Evolutionary conservation across 2,329 filamentous ascomycete species (phyloP), one percentile per base, ranked within the genome.

Genomic region (Sporothrix sp.): DNA sequence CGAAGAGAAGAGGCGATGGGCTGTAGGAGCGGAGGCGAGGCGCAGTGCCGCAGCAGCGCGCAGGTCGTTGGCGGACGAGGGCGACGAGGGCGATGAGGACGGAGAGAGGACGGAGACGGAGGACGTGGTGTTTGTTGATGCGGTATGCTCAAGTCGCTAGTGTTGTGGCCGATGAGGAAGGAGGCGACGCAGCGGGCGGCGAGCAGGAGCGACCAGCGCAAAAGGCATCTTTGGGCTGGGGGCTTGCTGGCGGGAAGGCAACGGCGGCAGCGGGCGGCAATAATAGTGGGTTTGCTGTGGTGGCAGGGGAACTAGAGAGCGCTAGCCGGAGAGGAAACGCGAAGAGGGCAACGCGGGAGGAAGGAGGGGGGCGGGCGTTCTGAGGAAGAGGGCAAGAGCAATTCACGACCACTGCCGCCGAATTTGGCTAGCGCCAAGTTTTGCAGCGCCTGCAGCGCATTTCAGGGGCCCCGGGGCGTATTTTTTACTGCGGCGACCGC

Each of bases 211-310:
- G 30, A 49, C 27, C 25, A 14, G 20, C 18, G 28, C 36, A 28
- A 42, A 45, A 37, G 23, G 44, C n/a, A 30, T n/a, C 35, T 18
- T 30, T 48, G 35, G 45, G 45, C 33, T 38, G 33, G 32, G 33
- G 42, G 42, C 6, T 39, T 48, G 35, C 45, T 23, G 33, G 30
- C 25, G 25, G 46, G 37, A 23, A 38, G 46, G 37, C 37, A 38
- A 37, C 46, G 37, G 39, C 46, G 46, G 36, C 36, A 42, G 36
- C 46, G 37, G 28, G 37, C 28, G 37, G 27, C 35, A 42, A 27
- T 40, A 37, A 33, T 23, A 39, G 35, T 28, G 25, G 25, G 25
- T 28, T 28, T 5, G 25, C 25, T n/a, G 25, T 39, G 45, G 45
- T 48, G 46, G 46, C 37, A 40, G 36, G 43, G 43, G 43, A 45